Base-by-base conservation (phyloP, 495 filamentous ascomycete species). In the Stereocaulon alpinum region DNA sequence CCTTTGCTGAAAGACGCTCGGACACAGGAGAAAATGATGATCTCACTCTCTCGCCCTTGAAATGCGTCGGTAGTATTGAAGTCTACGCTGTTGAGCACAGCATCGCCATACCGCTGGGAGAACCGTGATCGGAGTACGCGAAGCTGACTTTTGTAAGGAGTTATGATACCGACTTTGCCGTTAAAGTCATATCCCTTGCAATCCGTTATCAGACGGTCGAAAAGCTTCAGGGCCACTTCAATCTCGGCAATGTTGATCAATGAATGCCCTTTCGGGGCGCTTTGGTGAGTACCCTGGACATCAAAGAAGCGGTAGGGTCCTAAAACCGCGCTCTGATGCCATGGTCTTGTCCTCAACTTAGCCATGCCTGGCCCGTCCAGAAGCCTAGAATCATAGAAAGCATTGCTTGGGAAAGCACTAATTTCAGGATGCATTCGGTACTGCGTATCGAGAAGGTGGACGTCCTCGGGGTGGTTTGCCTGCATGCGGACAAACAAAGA, bases 371-470 rank as follows among this genome's bases (percentile, higher is more conserved):
- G 76, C 27, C 93, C 93, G 72, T 98, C 91, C 58, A 89, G 72
- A 22, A 98, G 82, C 56, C 83, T 81, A 22, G 86, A 83, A 66
- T 96, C 88, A 71, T 98, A 98, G 73, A 98, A 98, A 41, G 91
- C 84, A 59, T 79, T 72, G 69, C 90, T 95, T 1, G 93, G 93
- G 71, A 95, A 98, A 40, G 67, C 66, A 70, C 88, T 94, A 70
- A 98, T 98, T 61, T 89, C 87, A 0, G 93, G 93, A 74, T 98
- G 93, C 93, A 98, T 98, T 74, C 93, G 93, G 68, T 98, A 98
- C 67, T 98, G 93, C 40, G 85, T 90, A 71, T 96, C 92, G 22
- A 98, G 82, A 40, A 98, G 78, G 72, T 97, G 92, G n/a, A 98
- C 86, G 64, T 94, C 86, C 43, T 85, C 75, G 2, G 89, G 86